phyloP scores from a whole-genome alignment of 2,329 filamentous ascomycete genomes.

The Coniosporium tulheliwenetii region DNA sequence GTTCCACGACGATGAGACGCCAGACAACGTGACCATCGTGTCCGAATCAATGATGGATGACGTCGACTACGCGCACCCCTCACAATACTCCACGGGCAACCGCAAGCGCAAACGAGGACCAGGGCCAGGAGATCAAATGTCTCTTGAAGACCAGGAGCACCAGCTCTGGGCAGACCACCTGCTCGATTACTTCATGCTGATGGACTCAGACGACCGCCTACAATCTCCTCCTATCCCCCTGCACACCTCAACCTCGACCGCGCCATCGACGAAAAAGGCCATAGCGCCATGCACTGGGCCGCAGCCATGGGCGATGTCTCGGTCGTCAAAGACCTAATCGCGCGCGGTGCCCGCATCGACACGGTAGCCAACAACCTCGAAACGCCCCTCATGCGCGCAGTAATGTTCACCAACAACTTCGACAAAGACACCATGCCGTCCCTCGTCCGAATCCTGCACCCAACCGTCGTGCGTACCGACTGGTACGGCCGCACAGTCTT shows the following conservation, averaged over 20 bases:
- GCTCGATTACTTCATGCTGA: conserved; percentile 87
- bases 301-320: conserved; percentile 93
- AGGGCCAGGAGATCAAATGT: conserved; percentile 42
- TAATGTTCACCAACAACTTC: conserved; percentile 93
- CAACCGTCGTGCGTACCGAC: conserved; percentile 68
- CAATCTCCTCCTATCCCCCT: conserved; percentile 62
- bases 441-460: conserved; percentile 68
- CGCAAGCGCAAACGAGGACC: conserved; percentile 79
- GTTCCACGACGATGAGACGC: conserved; percentile 62
- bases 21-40: conserved; percentile 68
- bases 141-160: conserved; percentile 63
- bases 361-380: conserved; percentile 51
- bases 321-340: conserved; percentile 74
- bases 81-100: conserved; percentile 36
- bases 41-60: conserved; percentile 66
- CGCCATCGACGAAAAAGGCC: conserved; percentile 81
- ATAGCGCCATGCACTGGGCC: conserved; percentile 93
- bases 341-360: conserved; percentile 59
- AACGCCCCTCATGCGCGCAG: conserved; percentile 85
- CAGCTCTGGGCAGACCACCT: conserved; percentile 84
- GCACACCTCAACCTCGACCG: conserved; percentile 77
- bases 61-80: conserved; percentile 59
- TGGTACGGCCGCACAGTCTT: conserved; percentile 75
- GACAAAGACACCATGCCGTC: conserved; percentile 83
- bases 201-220: conserved; percentile 60